Base-by-base conservation (phyloP, 176 grass and related monocot species). In the Carex cristatella region DNA sequence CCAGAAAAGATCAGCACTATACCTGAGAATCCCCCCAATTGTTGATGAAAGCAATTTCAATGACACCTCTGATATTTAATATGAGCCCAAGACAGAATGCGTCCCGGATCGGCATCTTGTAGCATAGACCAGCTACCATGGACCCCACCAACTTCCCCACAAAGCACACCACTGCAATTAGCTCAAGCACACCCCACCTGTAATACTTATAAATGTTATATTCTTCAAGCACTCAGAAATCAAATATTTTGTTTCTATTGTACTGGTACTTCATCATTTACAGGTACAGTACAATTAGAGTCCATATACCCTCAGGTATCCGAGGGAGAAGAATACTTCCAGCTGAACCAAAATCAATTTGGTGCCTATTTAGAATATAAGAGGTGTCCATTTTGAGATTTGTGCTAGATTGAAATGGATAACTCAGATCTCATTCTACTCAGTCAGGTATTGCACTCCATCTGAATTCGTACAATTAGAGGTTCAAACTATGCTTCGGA, bases 31-130 rank as follows among this genome's bases (percentile, higher is more conserved):
- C 88, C 2, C 88, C 94, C 92, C 86, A 97, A 80, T 92, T 92
- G 75, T 92, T 94, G 68, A 97, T 94, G 69, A 89, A 81, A 0
- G 90, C 87, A 77, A 97, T 85, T 89, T 97, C 88, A 53, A 97
- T 86, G 80, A 97, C 92, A 16, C 92, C 94, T 0, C 82, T 86
- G 64, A 92, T 85, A 84, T 94, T 94, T 70, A 94, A 79, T 81
- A 94, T 97, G 7, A 97, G 87, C 4, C 88, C 94, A 0, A 97
- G 44, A 42, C 84, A 84, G 51, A 85, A 28, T 59, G 92, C 80
- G 14, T 97, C 94, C 0, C 63, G 66, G 60, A 90, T 48, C 2
- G 92, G 77, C 92, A 97, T 87, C 8, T 88, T 61, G 74, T 89
- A 89, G 92, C 87, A 90, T 77, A 89, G 90, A 40, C 87, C 86